Evolutionary conservation across 1,284 basidiomycete species (phyloP).

Genomic region (Naganishia liquefaciens): DNA sequence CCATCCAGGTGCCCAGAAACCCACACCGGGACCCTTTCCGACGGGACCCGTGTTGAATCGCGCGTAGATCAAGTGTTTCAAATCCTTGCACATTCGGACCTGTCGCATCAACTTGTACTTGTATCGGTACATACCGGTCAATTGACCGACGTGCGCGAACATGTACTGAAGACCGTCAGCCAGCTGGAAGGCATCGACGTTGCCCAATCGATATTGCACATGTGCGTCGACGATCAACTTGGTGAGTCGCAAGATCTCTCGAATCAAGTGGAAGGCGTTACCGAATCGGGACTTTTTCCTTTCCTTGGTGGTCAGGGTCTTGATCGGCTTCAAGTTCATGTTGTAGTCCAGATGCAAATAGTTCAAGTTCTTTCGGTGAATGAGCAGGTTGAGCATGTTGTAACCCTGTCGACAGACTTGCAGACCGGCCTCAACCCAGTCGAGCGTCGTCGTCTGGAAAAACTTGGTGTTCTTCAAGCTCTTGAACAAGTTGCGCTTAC

Average conservation of each 20-base stretch:
- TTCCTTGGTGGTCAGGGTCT: constrained; percentile 98
- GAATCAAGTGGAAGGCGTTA: constrained; percentile 97
- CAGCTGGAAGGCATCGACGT: constrained; percentile 98
- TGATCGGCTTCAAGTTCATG: constrained; percentile 78
- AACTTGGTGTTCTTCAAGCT: constrained; percentile 98
- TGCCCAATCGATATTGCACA: constrained; percentile 97
- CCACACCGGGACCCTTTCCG: constrained; percentile 97
- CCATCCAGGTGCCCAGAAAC: constrained; percentile 99
- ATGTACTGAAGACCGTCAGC: constrained; percentile 98
- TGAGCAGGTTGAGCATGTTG: constrained; percentile 98
- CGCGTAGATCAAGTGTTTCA: constrained; percentile 95
- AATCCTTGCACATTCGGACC: constrained; percentile 98
- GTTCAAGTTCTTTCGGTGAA: constrained; percentile 99
- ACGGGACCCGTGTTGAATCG: constrained; percentile 99
- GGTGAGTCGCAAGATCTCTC: constrained; percentile 94
- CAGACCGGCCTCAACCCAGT: constrained; percentile 99
- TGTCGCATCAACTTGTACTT: constrained; percentile 99
- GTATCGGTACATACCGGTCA: constrained; percentile 98
- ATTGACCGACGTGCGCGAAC: constrained; percentile 93
- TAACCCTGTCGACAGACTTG: constrained; percentile 98
- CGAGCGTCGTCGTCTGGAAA: constrained; percentile 95
- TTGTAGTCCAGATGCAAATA: constrained; percentile 65
- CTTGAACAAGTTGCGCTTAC: constrained; percentile 94
- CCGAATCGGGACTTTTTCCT: constrained; percentile 99
- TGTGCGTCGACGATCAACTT: constrained; percentile 99